Percentiles rank a stretch among this genome's conserved stretches.
Evolutionary conservation across 345 rosid genomes (phyloP).

Genomic region (Diplotaxis tenuifolia): DNA sequence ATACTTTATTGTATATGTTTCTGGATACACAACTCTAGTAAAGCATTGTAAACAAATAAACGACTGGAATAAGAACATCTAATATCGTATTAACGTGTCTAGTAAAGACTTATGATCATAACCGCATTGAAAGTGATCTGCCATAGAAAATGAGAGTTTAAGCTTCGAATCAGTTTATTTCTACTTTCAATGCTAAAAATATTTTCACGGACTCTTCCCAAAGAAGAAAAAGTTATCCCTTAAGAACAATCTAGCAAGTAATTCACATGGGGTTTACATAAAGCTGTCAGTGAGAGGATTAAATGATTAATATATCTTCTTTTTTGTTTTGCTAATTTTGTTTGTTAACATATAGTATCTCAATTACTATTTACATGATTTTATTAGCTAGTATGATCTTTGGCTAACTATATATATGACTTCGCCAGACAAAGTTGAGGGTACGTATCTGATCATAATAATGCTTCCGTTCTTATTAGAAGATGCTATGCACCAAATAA

Average conservation of each 20-base stretch:
- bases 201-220: background rate
- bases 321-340: too few species aligned
- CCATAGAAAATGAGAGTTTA: too few species aligned
- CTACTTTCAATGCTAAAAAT: background rate
- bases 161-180: background rate
- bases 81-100: background rate
- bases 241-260: background rate
- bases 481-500: conserved; percentile 7
- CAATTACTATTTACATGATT: background rate
- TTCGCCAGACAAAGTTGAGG: background rate
- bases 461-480: background rate
- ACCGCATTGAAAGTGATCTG: too few species aligned
- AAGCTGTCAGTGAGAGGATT: background rate
- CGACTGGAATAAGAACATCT: background rate
- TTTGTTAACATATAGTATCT: background rate
- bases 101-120: background rate
- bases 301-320: background rate
- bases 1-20: background rate
- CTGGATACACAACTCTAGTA: background rate
- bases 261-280: conserved; percentile 7
- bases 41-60: background rate
- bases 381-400: background rate
- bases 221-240: background rate
- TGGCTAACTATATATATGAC: background rate
- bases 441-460: conserved; percentile 2